phyloP scores from a whole-genome alignment of 805 yeast genomes.

The Wickerhamomyces pijperi region DNA sequence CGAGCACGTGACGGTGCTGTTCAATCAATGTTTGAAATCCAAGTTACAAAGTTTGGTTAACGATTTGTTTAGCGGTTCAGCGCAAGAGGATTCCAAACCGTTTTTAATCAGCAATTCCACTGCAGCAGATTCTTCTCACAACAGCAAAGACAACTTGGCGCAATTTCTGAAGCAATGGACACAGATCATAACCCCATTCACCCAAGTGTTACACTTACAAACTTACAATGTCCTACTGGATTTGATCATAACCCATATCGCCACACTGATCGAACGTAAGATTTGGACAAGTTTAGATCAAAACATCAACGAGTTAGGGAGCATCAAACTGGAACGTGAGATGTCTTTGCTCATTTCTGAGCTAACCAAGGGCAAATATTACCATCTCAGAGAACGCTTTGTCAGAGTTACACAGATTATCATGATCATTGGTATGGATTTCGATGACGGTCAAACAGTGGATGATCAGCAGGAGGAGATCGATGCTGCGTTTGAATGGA shows the following conservation, averaged over 20 bases:
- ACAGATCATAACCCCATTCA: constrained; percentile 51
- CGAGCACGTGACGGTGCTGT: constrained; percentile 3
- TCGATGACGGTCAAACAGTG: no score
- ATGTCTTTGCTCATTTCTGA: constrained; percentile 62
- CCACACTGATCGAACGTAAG: constrained; percentile 50
- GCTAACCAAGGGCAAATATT: constrained; percentile 53
- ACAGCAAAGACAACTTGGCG: constrained; percentile 12
- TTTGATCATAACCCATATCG: constrained; percentile 41
- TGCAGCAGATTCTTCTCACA: constrained; percentile 19
- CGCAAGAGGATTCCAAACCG: constrained; percentile 24
- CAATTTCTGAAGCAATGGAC: constrained; percentile 59
- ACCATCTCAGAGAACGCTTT: constrained; percentile 68
- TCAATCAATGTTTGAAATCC: constrained; percentile 7
- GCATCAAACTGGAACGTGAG: constrained; percentile 75
- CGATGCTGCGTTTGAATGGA: constrained; percentile 48
- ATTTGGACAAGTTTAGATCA: constrained; percentile 49
- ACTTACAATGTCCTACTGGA: constrained; percentile 40
- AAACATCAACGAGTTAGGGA: constrained; percentile 72
- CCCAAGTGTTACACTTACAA: constrained; percentile 40
- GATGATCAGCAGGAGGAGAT: constrained; percentile 31
- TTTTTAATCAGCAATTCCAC: no score
- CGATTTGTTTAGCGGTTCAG: constrained; percentile 33
- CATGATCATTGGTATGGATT: constrained; percentile 68
- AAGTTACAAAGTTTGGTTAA: constrained; percentile 32
- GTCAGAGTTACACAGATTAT: constrained; percentile 76